These are phyloP conservation scores for Acrodontium crateriforme DNA, from an alignment of 2,329 filamentous ascomycete genomes.

Conservation along the genomic window DNA sequence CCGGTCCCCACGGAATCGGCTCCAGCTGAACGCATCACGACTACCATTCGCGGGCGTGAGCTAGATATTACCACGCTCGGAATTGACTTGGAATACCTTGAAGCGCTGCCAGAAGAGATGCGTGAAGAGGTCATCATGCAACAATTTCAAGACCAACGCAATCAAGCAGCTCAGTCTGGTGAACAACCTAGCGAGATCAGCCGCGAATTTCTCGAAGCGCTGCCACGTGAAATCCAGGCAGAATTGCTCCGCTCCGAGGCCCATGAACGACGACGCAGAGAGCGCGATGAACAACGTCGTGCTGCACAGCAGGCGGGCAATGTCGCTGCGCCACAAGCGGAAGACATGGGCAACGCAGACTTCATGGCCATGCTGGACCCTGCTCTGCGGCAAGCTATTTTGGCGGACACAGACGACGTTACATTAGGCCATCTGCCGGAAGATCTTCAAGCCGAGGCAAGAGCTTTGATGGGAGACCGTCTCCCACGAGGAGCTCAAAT, in stretches of 20 bases:
- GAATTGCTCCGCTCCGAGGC: slow-evolving; percentile 88
- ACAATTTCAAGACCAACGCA: slow-evolving; percentile 70
- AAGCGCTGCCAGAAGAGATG: slow-evolving; percentile 93
- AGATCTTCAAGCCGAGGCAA: slow-evolving; percentile 74
- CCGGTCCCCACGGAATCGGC: slow-evolving; percentile 31
- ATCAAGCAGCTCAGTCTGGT: slow-evolving; percentile 55
- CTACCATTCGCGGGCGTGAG: slow-evolving; percentile 71
- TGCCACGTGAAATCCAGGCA: slow-evolving; percentile 77
- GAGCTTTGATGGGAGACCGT: slow-evolving; percentile 47
- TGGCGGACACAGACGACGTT: slow-evolving; percentile 85
- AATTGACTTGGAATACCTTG: slow-evolving; percentile 87
- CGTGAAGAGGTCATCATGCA: slow-evolving; percentile 91
- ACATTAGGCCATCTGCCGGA: slow-evolving; percentile 72
- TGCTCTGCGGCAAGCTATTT: slow-evolving; percentile 66
- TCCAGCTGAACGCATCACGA: slow-evolving; percentile 48
- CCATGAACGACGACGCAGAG: slow-evolving; percentile 72
- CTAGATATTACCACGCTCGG: slow-evolving; percentile 89
- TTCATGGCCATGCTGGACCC: slow-evolving; percentile 86
- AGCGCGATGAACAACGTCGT: slow-evolving; percentile 67
- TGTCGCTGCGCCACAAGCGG: slow-evolving; percentile 38
- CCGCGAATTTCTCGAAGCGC: slow-evolving; percentile 82
- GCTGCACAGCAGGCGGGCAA: slow-evolving; percentile 36
- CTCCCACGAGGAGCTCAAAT: slow-evolving; percentile 10
- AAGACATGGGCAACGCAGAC: slow-evolving; percentile 85
- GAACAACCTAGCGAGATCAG: slow-evolving; percentile 75